A percentile compares a stretch with the other conserved stretches of the same genome.
Evolutionary conservation across 2,329 filamentous ascomycete species (phyloP).

Genomic region (Ophiostoma perfectum): DNA sequence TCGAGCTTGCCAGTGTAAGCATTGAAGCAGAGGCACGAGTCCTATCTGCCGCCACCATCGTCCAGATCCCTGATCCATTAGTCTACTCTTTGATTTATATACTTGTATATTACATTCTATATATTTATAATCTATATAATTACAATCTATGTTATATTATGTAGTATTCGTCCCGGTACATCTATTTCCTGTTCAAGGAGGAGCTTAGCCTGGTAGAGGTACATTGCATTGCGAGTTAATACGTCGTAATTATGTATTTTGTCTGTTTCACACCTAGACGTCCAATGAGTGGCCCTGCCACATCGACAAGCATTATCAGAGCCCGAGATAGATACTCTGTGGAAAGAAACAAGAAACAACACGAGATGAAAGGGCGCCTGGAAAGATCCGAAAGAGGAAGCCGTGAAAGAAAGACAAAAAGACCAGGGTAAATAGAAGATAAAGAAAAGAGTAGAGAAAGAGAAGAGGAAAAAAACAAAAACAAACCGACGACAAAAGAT

Average conservation of each 20-base stretch:
- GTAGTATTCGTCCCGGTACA: neutral
- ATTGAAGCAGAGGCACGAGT: neutral
- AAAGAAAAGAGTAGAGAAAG: neutral
- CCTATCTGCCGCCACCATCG: neutral
- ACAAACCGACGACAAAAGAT: neutral
- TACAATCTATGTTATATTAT: neutral
- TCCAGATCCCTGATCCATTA: no score
- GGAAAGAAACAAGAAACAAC: no score
- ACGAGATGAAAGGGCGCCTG: no score
- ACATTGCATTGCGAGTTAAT: no score
- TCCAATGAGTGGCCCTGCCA: no score
- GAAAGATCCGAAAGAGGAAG: neutral
- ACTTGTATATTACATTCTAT: neutral
- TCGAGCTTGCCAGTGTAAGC: neutral
- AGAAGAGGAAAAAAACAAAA: neutral
- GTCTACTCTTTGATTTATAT: neutral
- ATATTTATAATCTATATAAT: neutral
- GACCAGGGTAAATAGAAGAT: neutral
- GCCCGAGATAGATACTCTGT: no score
- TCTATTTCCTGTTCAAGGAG: constrained; percentile 2
- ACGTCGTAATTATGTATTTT: no score
- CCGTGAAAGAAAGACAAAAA: neutral
- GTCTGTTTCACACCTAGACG: no score
- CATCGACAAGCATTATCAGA: no score
- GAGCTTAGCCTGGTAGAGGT: neutral